Base-by-base conservation (phyloP, 108 stramenopile species). In the Fragilaria radians region DNA sequence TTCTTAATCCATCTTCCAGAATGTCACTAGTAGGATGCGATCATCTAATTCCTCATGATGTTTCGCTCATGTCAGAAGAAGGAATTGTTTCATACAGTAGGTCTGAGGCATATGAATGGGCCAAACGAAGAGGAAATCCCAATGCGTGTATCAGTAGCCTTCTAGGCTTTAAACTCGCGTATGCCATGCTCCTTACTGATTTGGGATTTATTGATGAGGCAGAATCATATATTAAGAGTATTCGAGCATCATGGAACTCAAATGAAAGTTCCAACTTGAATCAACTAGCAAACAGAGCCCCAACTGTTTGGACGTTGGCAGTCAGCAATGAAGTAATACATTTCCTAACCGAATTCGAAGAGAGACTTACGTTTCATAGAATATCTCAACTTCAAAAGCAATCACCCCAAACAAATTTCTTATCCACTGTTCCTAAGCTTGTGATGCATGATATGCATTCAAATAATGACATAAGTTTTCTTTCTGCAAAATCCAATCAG, bases 21-120 rank as follows among this genome's bases (percentile, higher is more conserved):
- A 50, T 89, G 1, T 59, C 72, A 5, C 61, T 94, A 26, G 33
- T 94, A 19, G 93, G 93, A 1, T 79, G 85, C 52, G 79, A 88
- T 51, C 86, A 88, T 50, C 28, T 54, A 1, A 24, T 48, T 25
- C 61, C 68, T 21, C 36, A 53, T 45, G 61, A 84, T 32, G n/a
- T 30, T 22, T 54, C 52, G 9, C 63, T 94, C 7, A 61, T 65
- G 67, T 78, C 83, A 21, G 54, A 72, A 0, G 73, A 76, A 61
- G 59, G 82, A n/a, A 53, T 89, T 19, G 72, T 70, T 7, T 67
- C 80, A 5, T 91, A 74, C 68, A 65, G 76, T 26, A 63, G 82
- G 31, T 87, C 93, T n/a, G 93, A 94, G 62, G 93, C 89, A 1
- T 94, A 86, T 56, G 93, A 94, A 61, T 94, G 93, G 93, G 84